A percentile compares a stretch with the other conserved stretches of the same genome.
phyloP scores from a whole-genome alignment of 352 stramenopile genomes.

The Phytophthora idaei region DNA sequence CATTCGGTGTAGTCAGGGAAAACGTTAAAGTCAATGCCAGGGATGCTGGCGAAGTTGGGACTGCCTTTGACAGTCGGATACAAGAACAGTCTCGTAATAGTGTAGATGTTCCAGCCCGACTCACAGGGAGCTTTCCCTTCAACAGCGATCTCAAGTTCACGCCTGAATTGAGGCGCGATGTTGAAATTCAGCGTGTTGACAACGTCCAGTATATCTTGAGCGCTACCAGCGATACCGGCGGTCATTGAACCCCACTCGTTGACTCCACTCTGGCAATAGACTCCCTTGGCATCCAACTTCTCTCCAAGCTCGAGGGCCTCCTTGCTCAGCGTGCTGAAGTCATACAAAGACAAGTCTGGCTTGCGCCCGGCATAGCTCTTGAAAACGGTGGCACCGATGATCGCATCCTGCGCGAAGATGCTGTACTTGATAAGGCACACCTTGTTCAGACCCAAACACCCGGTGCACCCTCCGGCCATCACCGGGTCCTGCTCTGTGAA shows the following conservation, averaged over 20 bases:
- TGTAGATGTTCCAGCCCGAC: constrained; percentile 31
- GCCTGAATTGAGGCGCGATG: constrained; percentile 26
- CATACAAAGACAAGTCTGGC: constrained; percentile 29
- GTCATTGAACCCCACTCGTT: constrained; percentile 37
- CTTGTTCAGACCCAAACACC: constrained; percentile 25
- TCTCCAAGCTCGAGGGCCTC: constrained; percentile 19
- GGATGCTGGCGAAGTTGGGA: constrained; percentile 32
- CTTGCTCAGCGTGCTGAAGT: constrained; percentile 24
- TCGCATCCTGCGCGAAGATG: constrained; percentile 28
- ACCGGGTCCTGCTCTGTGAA: constrained; percentile 31
- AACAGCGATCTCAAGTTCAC: constrained; percentile 26
- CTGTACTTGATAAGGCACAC: constrained; percentile 33
- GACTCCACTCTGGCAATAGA: constrained; percentile 33
- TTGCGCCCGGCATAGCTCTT: constrained; percentile 28
- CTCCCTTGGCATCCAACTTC: constrained; percentile 22
- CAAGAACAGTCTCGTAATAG: constrained; percentile 25
- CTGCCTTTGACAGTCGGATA: constrained; percentile 30
- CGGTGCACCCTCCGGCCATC: constrained; percentile 30
- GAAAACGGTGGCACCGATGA: constrained; percentile 29
- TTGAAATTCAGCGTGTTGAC: constrained; percentile 26
- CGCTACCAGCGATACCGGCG: constrained; percentile 21
- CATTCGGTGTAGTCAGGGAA: constrained; percentile 42
- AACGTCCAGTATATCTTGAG: constrained; percentile 29
- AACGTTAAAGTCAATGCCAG: constrained; percentile 35
- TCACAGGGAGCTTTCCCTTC: constrained; percentile 23